Evolutionary conservation across 345 rosid genomes (phyloP), one percentile per base, ranked within the genome.

Genomic region (Melaleuca quinquenervia): DNA sequence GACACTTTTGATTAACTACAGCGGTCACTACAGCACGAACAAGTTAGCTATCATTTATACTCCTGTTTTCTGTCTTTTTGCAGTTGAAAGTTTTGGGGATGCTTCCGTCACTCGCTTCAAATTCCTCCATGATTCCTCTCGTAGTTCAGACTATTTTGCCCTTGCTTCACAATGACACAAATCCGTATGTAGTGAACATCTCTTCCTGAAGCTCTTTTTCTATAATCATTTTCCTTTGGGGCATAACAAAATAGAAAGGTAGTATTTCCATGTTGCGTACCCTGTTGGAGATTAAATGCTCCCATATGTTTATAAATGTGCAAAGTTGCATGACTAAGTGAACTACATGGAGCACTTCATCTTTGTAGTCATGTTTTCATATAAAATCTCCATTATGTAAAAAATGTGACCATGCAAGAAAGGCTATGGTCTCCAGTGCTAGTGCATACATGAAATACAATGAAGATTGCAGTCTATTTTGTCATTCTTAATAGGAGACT

Each of bases 51-150:
- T 45, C 82, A 54, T 80, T 53, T 32, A 89, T 49, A 85, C 44
- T 78, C 82, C 82, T 86, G 54, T 82, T 50, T 60, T 74, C 26
- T 62, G 50, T 70, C 51, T 50, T 7, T 64, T 85, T 90, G 88
- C 94, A 96, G 99, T 90, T 93, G 85, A 95, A 95, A 91, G 92
- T 96, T 89, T 86, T 96, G 91, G 90, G 94, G 60, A 85, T 95
- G 92, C 95, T 96, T 87, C 99, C 99, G 50, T 93, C 94, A 82
- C 92, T 96, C 83, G 98, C 98, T 90, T 92, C 98, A 51, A 95
- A 95, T 83, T 92, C 93, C 82, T 91, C 91, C 84, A 95, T 96
- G 98, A 87, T 94, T 91, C 98, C 99, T 51, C 93, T 96, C 78
- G 89, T 95, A 60, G 91, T 96, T 91, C 98, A 95, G 89, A 93